Conservation (phyloP, 192 early-diverging fungal genomes). For the Mortierella alpina region DNA sequence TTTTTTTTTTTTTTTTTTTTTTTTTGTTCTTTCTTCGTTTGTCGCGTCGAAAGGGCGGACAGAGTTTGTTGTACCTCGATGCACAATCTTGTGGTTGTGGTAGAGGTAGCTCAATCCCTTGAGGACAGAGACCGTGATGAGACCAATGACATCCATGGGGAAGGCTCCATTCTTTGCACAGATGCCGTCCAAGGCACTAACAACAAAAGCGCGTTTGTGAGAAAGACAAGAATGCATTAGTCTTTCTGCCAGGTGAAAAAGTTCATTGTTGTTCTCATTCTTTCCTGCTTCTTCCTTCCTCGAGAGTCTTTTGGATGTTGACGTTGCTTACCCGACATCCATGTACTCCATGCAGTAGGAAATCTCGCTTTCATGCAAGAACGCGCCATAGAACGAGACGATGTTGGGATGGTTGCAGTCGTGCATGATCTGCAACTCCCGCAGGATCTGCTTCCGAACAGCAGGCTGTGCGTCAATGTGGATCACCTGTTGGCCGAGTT, state of each 20-base stretch:
- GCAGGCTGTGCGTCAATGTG: constrained; percentile 71
- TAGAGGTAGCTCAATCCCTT: constrained; percentile 89
- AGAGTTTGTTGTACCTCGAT: constrained; percentile 74
- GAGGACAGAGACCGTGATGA: constrained; percentile 84
- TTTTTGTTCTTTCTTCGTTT: too few species aligned
- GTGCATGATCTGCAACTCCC: constrained; percentile 96
- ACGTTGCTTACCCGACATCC: constrained; percentile 77
- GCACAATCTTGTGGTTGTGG: constrained; percentile 91
- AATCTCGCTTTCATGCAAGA: constrained; percentile 85
- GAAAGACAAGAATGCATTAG: background rate
- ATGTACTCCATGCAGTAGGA: constrained; percentile 99
- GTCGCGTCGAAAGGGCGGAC: too few species aligned
- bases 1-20: too few species aligned
- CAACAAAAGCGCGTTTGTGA: background rate
- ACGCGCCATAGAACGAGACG: constrained; percentile 97
- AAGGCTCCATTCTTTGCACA: constrained; percentile 93
- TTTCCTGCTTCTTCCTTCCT: background rate
- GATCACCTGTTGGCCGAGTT: constrained; percentile 42
- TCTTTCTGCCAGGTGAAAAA: too few species aligned
- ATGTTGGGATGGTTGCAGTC: constrained; percentile 96
- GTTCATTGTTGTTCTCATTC: background rate
- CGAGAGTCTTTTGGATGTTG: background rate
- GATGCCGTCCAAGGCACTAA: constrained; percentile 87
- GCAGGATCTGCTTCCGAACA: constrained; percentile 89
- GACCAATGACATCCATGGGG: constrained; percentile 86